Evolutionary conservation across 441 rosid species (phyloP).

Genomic region (Corymbia calophylla): DNA sequence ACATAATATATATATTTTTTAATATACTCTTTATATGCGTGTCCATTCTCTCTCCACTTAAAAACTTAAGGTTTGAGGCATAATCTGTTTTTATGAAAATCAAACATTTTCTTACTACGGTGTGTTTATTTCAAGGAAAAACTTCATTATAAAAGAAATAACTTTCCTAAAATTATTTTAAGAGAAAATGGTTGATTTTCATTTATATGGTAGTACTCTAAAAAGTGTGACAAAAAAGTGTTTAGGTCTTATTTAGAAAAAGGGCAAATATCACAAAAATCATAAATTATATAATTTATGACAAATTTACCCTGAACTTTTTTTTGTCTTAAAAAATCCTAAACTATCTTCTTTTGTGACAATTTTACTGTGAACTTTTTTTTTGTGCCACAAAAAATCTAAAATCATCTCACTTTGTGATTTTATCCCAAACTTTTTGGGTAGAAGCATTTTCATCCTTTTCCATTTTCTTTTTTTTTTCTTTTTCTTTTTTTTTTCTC

Average conservation of each 20-base stretch:
- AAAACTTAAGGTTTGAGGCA: background rate
- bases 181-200: background rate
- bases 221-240: background rate
- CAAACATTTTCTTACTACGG: background rate
- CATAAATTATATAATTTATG: too few relatives aligned
- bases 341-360: too few relatives aligned
- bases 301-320: too few relatives aligned
- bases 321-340: too few relatives aligned
- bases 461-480: too few relatives aligned
- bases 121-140: background rate
- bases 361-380: too few relatives aligned
- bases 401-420: too few relatives aligned
- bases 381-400: too few relatives aligned
- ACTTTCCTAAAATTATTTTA: background rate
- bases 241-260: background rate
- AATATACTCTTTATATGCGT: background rate
- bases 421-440: too few relatives aligned
- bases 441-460: too few relatives aligned
- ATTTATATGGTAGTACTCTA: background rate
- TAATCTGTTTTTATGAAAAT: background rate
- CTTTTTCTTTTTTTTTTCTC: too few relatives aligned
- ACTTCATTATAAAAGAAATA: background rate
- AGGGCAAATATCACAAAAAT: too few relatives aligned
- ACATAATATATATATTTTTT: background rate
- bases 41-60: background rate